Conservation (phyloP, 768 basidiomycete species). For the Mycena polygramma region DNA sequence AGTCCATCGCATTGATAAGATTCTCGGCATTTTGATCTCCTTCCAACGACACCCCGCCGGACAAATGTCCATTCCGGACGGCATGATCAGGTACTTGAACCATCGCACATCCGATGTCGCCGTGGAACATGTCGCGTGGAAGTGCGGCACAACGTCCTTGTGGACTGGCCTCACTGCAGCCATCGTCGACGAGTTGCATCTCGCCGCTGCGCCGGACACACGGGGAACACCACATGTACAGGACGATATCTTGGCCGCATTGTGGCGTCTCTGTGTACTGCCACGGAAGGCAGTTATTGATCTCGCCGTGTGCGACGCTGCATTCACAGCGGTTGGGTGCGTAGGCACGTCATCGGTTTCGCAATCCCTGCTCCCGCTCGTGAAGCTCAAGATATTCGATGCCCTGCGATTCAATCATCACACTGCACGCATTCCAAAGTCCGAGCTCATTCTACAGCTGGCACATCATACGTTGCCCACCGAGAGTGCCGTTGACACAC, state of each 20-base stretch:
- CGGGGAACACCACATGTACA: not conserved
- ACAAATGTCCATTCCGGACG: not conserved
- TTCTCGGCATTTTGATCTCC: conserved; percentile 6
- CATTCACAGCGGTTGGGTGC: not conserved
- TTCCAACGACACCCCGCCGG: not conserved
- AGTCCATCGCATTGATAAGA: not conserved
- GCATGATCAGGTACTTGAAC: not conserved
- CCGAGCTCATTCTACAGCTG: not conserved
- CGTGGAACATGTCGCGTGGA: conserved; percentile 3
- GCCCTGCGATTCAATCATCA: conserved; percentile 9
- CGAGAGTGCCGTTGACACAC: not conserved
- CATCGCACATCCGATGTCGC: not conserved
- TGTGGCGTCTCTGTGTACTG: not conserved
- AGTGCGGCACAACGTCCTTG: not conserved
- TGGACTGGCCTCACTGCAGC: not conserved
- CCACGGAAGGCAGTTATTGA: not conserved
- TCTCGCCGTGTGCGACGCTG: conserved; percentile 1
- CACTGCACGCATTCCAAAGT: conserved; percentile 1
- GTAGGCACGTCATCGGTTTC: not conserved
- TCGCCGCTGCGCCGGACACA: not conserved
- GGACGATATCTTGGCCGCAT: not conserved
- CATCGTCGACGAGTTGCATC: not conserved
- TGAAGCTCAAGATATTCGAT: conserved; percentile 1
- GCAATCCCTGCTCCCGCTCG: not conserved
- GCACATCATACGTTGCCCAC: not conserved